Evolutionary conservation across 2,329 filamentous ascomycete genomes (phyloP), one percentile per base, ranked within the genome.

Genomic region (Zymoseptoria brevis): DNA sequence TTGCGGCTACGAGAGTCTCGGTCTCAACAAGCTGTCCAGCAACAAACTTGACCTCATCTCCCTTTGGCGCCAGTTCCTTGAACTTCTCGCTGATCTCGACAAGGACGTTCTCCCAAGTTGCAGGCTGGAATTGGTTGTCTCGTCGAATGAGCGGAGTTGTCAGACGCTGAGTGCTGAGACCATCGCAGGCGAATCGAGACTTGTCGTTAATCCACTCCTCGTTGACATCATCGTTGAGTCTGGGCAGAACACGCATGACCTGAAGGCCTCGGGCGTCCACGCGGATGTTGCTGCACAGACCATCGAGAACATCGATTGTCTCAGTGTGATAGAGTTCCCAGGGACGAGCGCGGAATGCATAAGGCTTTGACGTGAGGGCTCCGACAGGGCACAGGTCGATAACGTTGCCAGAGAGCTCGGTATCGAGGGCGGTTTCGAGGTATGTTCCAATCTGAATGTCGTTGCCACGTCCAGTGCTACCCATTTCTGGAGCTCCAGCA

Each of bases 171-270:
- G 93, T 97, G 83, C 92, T 96, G 66, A 99, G 82, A 54, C 94
- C 94, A 74, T 99, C 94, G 74, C 92, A 96, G 50, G 94, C 93
- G 74, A 97, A 99, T 65, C 94, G 86, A 49, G 90, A 87, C 83
- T 97, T 99, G 80, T 99, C 94, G 77, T 97, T 94, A 75, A 99
- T 97, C 94, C 94, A 99, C 77, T 99, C 94, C 79, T 99, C 94
- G 75, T 99, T 99, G 69, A 99, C 86, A 70, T 97, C 92, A 73
- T 99, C 94, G 74, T 99, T 99, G 62, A 99, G 82, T 69, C 94
- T 85, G 60, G 94, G 94, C 16, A 96, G 74, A 61, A 99, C 83
- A 69, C 94, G 87, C 92, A 99, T 96, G 55, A 99, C 93, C 78
- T 97, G 92, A 66, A 96, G 81, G 60, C 94, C 94, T 71, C 94